Base-by-base conservation (phyloP, 768 basidiomycete genomes). In the Suillus brevipes region DNA sequence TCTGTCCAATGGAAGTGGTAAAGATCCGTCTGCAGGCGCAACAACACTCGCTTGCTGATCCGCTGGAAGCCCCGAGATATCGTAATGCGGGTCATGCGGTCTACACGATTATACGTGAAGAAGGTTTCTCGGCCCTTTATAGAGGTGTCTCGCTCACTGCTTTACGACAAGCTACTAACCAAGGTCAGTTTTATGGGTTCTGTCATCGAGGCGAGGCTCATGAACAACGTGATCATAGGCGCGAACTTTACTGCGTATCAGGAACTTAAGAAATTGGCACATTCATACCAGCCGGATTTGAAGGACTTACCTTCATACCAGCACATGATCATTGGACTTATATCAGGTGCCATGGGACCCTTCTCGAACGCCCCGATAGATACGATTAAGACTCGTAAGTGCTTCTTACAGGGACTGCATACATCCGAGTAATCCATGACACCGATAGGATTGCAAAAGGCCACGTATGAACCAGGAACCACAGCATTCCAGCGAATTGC, bases 191-290 rank as follows among this genome's bases (percentile, higher is more conserved):
- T 50, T 1, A 42, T 20, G 40, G 12, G 12, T 49, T 64, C 45
- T 49, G 9, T 55, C 36, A 45, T 59, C 40, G 13, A 64, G 64
- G 50, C 38, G 65, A 62, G 57, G 64, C 57, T 18, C 37, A 25
- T 28, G 42, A 5, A 16, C 14, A n/a, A 56, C 49, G 56, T 18
- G 63, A 42, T 28, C 20, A 7, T 58, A 88, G 95, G 95, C 70
- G 96, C 93, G 28, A 99, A 99, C 78, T 99, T 99, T 72, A 99
- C 97, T 5, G 95, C 91, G 50, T 99, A 99, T 80, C 96, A 97
- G 74, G 94, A 99, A 75, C 81, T 99, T 71, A 99, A 99, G 83
- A 92, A 90, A 73, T 68, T 92, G 60, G 89, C 91, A 16, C 85
- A 92, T 63, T 79, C 78, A 63, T 78, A 85, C 68, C 97, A 99